Percentiles rank a stretch among this genome's conserved stretches.
Evolutionary conservation across 345 rosid genomes (phyloP).

Genomic region (Diplotaxis tenuifolia): DNA sequence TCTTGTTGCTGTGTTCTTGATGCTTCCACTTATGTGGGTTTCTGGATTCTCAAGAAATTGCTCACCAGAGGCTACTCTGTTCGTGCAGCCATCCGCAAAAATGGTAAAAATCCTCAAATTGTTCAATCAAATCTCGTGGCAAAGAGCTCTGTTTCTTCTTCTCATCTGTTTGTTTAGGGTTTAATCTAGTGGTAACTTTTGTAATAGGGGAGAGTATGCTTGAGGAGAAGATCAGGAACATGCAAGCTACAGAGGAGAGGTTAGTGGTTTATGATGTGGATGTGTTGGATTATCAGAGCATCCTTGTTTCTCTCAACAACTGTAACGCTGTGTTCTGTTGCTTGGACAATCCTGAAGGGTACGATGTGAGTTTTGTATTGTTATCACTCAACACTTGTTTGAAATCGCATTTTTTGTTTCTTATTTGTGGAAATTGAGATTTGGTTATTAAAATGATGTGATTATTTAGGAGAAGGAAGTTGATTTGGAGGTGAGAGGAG

Average conservation of each 20-base stretch:
- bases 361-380: conserved; percentile 48
- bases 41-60: conserved; percentile 73
- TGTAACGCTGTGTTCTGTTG: conserved; percentile 70
- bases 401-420: neutral
- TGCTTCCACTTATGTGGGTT: conserved; percentile 86
- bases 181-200: neutral
- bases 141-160: neutral
- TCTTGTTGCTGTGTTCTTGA: conserved; percentile 80
- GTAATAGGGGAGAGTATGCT: conserved; percentile 52
- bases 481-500: conserved; percentile 83
- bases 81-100: conserved; percentile 64
- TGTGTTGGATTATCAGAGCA: conserved; percentile 71
- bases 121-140: neutral
- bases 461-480: conserved; percentile 46
- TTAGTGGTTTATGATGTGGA: conserved; percentile 51
- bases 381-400: neutral
- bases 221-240: conserved; percentile 52
- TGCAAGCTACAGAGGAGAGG: conserved; percentile 55
- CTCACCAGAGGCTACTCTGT: conserved; percentile 65
- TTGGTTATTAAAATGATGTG: neutral
- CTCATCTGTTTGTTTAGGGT: neutral
- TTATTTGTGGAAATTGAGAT: neutral
- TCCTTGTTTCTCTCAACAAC: conserved; percentile 57
- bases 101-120: conserved; percentile 34
- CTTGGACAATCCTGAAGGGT: conserved; percentile 59